Conservation (phyloP, 352 stramenopile genomes). For the Pythium scleroteichum region DNA sequence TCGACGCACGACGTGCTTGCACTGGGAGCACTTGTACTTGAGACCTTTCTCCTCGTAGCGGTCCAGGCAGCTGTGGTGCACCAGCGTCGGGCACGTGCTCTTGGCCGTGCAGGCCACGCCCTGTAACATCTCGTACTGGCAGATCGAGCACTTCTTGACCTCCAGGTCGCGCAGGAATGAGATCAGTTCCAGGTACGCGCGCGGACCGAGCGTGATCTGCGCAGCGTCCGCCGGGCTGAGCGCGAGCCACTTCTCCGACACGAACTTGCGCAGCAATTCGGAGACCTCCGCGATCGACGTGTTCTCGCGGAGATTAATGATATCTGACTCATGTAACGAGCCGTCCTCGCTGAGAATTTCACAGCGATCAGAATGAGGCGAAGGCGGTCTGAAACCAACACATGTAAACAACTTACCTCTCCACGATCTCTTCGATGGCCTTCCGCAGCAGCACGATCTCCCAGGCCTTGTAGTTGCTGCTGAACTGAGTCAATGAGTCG, state of each 20-base stretch:
- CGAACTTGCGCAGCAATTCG: constrained; percentile 65
- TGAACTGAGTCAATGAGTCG: constrained; percentile 70
- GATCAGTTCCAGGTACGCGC: constrained; percentile 72
- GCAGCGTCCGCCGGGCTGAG: constrained; percentile 39
- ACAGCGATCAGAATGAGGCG: neutral
- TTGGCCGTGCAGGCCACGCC: constrained; percentile 41
- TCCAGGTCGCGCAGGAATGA: constrained; percentile 74
- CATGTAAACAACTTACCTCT: constrained; percentile 38
- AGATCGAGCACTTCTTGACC: constrained; percentile 79
- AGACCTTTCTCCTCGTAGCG: constrained; percentile 63
- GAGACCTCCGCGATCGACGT: constrained; percentile 65
- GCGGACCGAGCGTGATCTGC: constrained; percentile 62
- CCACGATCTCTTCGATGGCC: constrained; percentile 79
- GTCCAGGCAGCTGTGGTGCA: constrained; percentile 61
- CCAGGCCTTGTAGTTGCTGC: constrained; percentile 78
- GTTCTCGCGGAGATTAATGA: constrained; percentile 76
- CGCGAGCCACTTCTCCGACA: constrained; percentile 69
- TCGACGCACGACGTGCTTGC: constrained; percentile 43
- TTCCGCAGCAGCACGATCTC: constrained; percentile 86
- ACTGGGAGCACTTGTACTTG: constrained; percentile 59
- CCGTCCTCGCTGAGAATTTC: constrained; percentile 51
- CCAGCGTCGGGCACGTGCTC: constrained; percentile 40
- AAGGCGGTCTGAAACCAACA: neutral
- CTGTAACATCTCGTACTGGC: constrained; percentile 74
- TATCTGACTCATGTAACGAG: constrained; percentile 56